phyloP scores from a whole-genome alignment of 345 rosid species.

The Euphorbia lathyris region DNA sequence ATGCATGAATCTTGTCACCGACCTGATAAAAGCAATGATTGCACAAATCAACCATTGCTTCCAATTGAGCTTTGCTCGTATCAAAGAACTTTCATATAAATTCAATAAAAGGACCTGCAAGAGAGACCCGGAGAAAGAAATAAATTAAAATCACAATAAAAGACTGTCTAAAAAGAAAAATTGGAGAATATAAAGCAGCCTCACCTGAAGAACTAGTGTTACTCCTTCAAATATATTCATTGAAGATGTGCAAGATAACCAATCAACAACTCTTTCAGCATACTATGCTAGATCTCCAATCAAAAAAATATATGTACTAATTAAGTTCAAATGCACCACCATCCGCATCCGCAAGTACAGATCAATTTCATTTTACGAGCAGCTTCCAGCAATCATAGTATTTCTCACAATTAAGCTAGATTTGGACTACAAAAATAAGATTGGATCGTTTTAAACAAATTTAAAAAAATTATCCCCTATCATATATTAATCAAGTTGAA shows the following conservation, averaged over 20 bases:
- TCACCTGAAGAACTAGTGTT: slow-evolving; percentile 34
- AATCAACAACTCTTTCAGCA: not conserved
- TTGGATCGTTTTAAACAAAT: no score
- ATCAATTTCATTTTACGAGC: not conserved
- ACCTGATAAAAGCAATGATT: slow-evolving; percentile 24
- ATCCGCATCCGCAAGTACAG: not conserved
- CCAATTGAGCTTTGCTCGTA: slow-evolving; percentile 69
- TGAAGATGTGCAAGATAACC: slow-evolving; percentile 26
- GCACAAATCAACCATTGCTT: slow-evolving; percentile 27
- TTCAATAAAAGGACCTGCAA: slow-evolving; percentile 35
- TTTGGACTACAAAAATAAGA: no score
- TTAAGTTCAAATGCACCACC: not conserved
- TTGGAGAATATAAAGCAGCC: not conserved
- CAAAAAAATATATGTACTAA: not conserved
- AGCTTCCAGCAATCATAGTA: no score
- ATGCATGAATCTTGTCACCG: not conserved
- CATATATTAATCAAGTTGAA: no score
- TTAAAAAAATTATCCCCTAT: no score
- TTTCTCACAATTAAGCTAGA: no score
- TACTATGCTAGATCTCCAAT: not conserved
- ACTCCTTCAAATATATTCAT: slow-evolving; percentile 28
- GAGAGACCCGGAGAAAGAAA: not conserved
- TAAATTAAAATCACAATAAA: not conserved
- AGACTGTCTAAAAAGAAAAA: not conserved
- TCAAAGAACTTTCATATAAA: slow-evolving; percentile 74